phyloP scores from a whole-genome alignment of 257 asterid species.

The Fraxinus anomala region DNA sequence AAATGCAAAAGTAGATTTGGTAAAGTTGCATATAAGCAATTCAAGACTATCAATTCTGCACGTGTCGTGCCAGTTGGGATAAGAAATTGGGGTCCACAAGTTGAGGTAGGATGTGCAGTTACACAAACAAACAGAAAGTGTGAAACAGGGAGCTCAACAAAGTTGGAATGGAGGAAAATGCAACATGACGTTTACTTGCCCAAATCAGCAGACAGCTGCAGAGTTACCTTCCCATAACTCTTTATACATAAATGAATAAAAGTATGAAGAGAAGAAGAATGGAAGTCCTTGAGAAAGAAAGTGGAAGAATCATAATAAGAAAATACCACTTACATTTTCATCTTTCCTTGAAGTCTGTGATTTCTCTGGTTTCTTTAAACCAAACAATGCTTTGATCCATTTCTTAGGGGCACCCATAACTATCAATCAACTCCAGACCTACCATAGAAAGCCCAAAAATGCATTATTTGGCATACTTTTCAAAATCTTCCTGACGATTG shows the following conservation, averaged over 20 bases:
- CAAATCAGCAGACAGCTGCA: conserved; percentile 5
- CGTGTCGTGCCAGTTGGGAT: neutral
- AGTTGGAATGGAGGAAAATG: conserved; percentile 3
- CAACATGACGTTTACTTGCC: conserved; percentile 8
- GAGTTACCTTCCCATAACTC: conserved; percentile 12
- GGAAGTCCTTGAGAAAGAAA: neutral
- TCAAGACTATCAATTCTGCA: conserved; percentile 4
- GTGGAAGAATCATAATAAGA: conserved; percentile 11
- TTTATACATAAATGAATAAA: conserved; percentile 13
- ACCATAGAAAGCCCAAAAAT: conserved; percentile 33
- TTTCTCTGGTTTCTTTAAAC: conserved; percentile 73
- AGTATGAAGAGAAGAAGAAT: neutral
- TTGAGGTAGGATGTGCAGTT: neutral
- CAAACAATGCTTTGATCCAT: conserved; percentile 83
- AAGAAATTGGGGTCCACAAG: neutral
- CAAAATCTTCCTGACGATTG: neutral
- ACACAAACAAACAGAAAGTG: neutral
- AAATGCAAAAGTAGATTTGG: neutral
- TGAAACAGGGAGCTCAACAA: neutral
- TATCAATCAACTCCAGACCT: conserved; percentile 41
- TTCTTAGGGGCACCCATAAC: conserved; percentile 88
- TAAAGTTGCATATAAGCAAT: neutral
- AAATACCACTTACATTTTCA: conserved; percentile 59
- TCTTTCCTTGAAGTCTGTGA: conserved; percentile 62
- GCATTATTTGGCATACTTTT: conserved; percentile 18